Base-by-base conservation (phyloP, 768 basidiomycete species). In the Zangia roseola region DNA sequence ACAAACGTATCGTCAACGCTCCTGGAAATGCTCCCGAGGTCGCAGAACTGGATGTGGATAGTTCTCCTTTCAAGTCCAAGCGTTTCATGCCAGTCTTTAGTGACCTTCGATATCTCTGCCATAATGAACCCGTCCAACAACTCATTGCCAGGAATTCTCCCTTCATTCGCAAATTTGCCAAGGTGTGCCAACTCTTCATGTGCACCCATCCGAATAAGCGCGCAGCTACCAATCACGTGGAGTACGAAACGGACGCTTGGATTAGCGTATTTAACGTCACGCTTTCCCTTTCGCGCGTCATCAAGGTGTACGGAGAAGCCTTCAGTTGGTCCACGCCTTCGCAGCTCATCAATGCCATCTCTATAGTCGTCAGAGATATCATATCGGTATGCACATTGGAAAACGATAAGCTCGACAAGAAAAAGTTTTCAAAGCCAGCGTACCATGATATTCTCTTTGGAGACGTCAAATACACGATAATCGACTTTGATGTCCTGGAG, bases 221-320 rank as follows among this genome's bases (percentile, higher is more conserved):
- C 16, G 91, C 88, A 17, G 82, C 77, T 6, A 78, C 80, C 24
- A 86, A 74, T 43, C 97, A 98, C 58, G 83, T 99, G 58, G 95
- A 97, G 67, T 99, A 90, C 71, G 97, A 99, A 71, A 88, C 88
- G 25, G 97, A 99, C 56, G 87, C 88, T 17, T 97, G 94, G 95
- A 91, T 97, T 53, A 90, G 86, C 58, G 91, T 97, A 13, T 98
- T 98, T 70, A 94, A 94, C 57, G 88, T 97, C 20, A 94, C 93
- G 6, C 80, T 95, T 10, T 94, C 91, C 28, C 71, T 99, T 21
- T 88, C 89, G 6, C 84, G 92, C 37, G 83, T 92, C 34, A 90
- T 91, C 73, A 90, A 92, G 62, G 86, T 86, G 1, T 91, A 92
- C 52, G 94, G 94, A 6, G 89, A 90, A 56, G 86, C 89, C 0